Conservation (phyloP, 2,329 filamentous ascomycete genomes). For the Cladobotryum mycophilum region DNA sequence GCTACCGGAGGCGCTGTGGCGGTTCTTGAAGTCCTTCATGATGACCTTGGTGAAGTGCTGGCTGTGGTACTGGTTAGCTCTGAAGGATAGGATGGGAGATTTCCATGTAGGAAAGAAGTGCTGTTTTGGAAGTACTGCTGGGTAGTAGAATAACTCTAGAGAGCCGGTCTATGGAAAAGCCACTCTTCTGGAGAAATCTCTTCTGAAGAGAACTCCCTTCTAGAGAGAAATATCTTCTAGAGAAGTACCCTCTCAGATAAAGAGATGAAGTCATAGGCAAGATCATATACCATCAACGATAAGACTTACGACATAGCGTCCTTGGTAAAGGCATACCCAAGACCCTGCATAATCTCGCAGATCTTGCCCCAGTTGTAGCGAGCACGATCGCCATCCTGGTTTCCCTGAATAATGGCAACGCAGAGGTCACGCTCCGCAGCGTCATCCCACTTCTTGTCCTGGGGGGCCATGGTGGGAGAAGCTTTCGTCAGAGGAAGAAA, state of each 20-base stretch:
- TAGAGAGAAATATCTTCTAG: too few relatives aligned
- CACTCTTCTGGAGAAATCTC: too few relatives aligned
- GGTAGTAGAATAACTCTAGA: too few relatives aligned
- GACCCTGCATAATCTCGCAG: slow-evolving; percentile 24
- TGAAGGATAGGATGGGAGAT: neutral
- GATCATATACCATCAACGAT: neutral
- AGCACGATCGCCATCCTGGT: slow-evolving; percentile 19
- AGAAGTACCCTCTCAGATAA: too few relatives aligned
- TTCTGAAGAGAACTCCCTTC: too few relatives aligned
- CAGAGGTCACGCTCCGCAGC: slow-evolving; percentile 33
- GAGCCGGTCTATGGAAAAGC: too few relatives aligned
- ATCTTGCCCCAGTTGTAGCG: slow-evolving; percentile 30
- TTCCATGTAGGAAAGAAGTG: too few relatives aligned
- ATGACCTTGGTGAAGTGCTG: slow-evolving; percentile 35
- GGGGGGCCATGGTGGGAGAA: slow-evolving; percentile 18
- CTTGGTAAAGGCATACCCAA: slow-evolving; percentile 31
- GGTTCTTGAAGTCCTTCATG: slow-evolving; percentile 28
- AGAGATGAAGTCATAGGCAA: too few relatives aligned
- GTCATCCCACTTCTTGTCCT: slow-evolving; percentile 32
- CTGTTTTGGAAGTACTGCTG: too few relatives aligned
- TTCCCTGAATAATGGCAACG: slow-evolving; percentile 28
- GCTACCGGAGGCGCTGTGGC: slow-evolving; percentile 17
- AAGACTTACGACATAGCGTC: slow-evolving; percentile 33
- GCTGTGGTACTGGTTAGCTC: slow-evolving; percentile 15
- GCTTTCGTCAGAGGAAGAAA: neutral